Base-by-base conservation (phyloP, 2,329 filamentous ascomycete genomes). In the Cladosporium sp. region DNA sequence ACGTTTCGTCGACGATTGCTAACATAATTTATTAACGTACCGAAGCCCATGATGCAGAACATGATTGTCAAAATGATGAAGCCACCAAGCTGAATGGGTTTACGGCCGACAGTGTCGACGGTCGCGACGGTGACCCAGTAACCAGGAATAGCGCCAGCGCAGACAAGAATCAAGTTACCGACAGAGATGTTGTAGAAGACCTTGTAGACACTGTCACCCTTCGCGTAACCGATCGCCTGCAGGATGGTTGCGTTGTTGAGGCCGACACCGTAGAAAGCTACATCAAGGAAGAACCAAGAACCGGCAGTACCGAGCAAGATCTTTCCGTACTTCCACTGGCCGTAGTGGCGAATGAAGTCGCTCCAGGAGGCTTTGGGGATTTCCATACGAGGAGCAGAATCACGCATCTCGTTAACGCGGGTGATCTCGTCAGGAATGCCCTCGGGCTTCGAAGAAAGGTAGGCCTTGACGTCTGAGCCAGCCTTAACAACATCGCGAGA, bases 281-380 rank as follows among this genome's bases (percentile, higher is more conserved):
- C 82, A 74, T 93, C 91, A 62, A 91, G 87, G 78, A 91, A 86
- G 78, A 93, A 94, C 91, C 92, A 96, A 2, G 91, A 94, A 49
- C 89, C 89, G 14, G 91, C 90, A 14, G 91, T 94, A n/a, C 91
- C 91, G 50, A 92, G 81, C 0, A 92, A 85, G 18, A 93, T 84
- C 74, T 88, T 87, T 64, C 85, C 87, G 75, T 94, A 89, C 80
- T 88, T 90, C 82, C 85, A 87, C 74, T 89, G 85, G 66, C 82
- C 76, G 77, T 92, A 94, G 80, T 94, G 89, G 37, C 77, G 77
- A 77, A 81, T 76, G 80, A 95, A 95, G 78, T 96, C 92, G 23
- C 72, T 69, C 83, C 86, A 91, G 69, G 88, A 88, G 44, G 91
- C 89, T 81, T 91, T 89, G 69, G 88, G 89, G 0, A 90, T 80